Evolutionary conservation across 257 asterid species (phyloP), one percentile per base, ranked within the genome.

Genomic region (Leonotis leonurus): DNA sequence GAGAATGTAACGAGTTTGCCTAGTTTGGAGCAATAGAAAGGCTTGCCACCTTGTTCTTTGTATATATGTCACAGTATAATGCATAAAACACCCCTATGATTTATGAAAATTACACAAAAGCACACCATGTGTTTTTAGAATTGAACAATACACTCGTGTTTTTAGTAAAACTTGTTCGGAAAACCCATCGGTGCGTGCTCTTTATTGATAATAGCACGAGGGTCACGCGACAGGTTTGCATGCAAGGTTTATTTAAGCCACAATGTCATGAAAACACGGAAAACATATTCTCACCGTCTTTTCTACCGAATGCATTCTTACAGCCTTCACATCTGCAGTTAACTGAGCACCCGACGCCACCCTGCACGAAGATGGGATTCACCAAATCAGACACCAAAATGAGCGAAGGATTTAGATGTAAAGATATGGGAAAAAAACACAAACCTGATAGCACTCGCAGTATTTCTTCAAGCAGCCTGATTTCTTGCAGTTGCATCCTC

Each of bases 401-500:
- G 37, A 25, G 24, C 67, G 66, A 73, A 48, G 30, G 36, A 37
- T 11, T 24, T 8, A 0, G 29, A 22, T 0, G 3, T 37, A 1
- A 26, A 30, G 29, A 8, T 6, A 22, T 65, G 54, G 37, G 46
- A 53, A 55, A 64, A 60, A n/a, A n/a, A n/a, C n/a, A 68, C 43
- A 32, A 55, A 92, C 97, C 98, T 92, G 99, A 85, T 83, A 92
- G 86, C 99, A 92, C 85, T 92, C 99, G 14, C 99, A 92, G 69
- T 92, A 92, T 75, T 86, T 92, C 84, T 92, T 92, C 60, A 92
- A 79, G 81, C 99, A 92, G 17, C 93, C 94, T 0, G 99, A 92
- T 67, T 92, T 92, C 51, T 89, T 92, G 90, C 99, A 92, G 84
- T 92, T 92, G 84, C 99, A 92, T 72, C 99, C 99, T 79, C 99